These are phyloP conservation scores for Mediolabrus comicus DNA, from an alignment of 108 stramenopile genomes.

Conservation along the genomic window DNA sequence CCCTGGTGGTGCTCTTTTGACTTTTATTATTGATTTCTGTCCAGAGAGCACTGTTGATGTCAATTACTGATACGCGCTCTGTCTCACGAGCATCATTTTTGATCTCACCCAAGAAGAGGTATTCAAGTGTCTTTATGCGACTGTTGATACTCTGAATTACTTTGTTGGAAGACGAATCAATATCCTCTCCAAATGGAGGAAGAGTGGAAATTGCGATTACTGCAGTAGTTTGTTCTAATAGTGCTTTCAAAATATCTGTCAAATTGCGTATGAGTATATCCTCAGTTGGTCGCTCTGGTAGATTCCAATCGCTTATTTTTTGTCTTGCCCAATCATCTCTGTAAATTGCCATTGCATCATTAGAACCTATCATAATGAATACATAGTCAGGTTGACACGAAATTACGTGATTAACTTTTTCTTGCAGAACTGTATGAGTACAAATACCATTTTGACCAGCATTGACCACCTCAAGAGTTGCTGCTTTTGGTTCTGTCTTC, in stretches of 20 bases:
- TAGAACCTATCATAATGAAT: constrained; percentile 13
- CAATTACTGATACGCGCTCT: constrained; percentile 1
- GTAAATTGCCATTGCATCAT: constrained; percentile 22
- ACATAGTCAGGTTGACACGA: constrained; percentile 10
- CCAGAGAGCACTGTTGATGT: constrained; percentile 5
- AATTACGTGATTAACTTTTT: constrained; percentile 3
- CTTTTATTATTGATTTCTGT: not conserved
- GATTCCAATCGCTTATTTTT: not conserved
- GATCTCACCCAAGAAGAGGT: not conserved
- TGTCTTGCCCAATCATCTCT: constrained; percentile 6
- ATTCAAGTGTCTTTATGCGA: not conserved
- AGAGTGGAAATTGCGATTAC: not conserved
- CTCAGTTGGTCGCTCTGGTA: not conserved
- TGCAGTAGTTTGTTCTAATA: not conserved
- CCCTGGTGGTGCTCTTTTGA: not conserved
- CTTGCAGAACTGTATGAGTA: constrained; percentile 16
- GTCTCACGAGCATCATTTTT: not conserved
- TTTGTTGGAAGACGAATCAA: not conserved
- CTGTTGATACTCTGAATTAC: not conserved
- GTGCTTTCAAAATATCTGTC: constrained; percentile 1
- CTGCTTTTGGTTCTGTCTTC: not conserved
- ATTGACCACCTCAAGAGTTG: constrained; percentile 2
- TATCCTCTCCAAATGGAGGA: constrained; percentile 3
- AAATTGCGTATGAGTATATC: constrained; percentile 1
- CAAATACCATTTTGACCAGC: constrained; percentile 11